Conservation (phyloP, 225 moss, liverwort and hornwort species). For the Takakia lepidozioides region DNA sequence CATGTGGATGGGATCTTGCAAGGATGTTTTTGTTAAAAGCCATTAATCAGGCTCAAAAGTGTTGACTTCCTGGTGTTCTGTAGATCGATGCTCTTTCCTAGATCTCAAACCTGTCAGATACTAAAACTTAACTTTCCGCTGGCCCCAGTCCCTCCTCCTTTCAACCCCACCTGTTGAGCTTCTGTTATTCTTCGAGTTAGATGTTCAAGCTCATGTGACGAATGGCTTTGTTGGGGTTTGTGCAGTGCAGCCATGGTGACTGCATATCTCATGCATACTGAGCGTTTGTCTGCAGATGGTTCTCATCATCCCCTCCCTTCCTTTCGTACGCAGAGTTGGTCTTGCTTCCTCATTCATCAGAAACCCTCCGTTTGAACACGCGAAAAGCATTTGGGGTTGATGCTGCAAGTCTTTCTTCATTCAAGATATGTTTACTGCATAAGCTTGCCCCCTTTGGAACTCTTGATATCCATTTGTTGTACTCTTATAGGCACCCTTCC, state of each 20-base stretch:
- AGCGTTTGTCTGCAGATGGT: conserved; percentile 81
- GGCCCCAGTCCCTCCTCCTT: background rate
- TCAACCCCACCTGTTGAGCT: background rate
- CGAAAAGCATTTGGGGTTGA: too few species aligned
- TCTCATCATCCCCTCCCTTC: conserved; percentile 34
- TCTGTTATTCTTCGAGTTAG: conserved; percentile 3
- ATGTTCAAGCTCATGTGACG: too few species aligned
- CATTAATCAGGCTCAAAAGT: too few species aligned
- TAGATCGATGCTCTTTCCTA: background rate
- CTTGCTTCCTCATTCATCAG: conserved; percentile 17
- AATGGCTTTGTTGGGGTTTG: too few species aligned
- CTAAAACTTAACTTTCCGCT: background rate
- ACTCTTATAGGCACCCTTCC: too few species aligned
- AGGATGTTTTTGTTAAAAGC: too few species aligned
- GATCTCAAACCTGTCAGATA: background rate
- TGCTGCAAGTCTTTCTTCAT: too few species aligned
- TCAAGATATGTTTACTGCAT: too few species aligned
- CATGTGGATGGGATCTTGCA: background rate
- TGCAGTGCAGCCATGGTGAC: conserved; percentile 92
- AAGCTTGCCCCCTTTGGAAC: too few species aligned
- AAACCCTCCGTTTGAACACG: too few species aligned
- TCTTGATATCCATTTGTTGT: too few species aligned
- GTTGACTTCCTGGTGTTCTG: background rate
- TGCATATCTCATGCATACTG: conserved; percentile 84
- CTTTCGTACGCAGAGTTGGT: conserved; percentile 19